phyloP scores from a whole-genome alignment of 2,329 filamentous ascomycete species.

The Periglandula ipomoeae region DNA sequence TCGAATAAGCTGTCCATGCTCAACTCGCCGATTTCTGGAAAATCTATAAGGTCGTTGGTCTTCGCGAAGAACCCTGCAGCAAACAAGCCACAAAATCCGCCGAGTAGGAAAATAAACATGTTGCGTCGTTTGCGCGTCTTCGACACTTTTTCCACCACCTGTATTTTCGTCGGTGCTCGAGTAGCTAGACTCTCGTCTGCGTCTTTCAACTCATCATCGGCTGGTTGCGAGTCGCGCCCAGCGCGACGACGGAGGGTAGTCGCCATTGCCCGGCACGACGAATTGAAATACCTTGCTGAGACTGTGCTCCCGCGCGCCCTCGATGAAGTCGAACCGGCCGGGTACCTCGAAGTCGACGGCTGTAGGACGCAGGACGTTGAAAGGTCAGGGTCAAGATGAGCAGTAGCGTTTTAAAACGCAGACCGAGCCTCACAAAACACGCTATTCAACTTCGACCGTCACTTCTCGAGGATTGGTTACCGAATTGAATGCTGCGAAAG shows the following conservation, averaged over 20 bases:
- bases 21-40: conserved; percentile 60
- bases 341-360: neutral
- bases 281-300: neutral
- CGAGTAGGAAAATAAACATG: conserved; percentile 77
- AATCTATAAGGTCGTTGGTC: conserved; percentile 79
- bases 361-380: too few species aligned
- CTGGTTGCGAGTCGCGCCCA: conserved; percentile 13
- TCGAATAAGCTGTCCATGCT: conserved; percentile 83
- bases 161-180: conserved; percentile 25
- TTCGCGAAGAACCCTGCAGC: conserved; percentile 83
- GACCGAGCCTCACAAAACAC: neutral
- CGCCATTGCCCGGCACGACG: conserved; percentile 11
- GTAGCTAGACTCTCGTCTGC: conserved; percentile 20
- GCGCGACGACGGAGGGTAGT: conserved; percentile 25
- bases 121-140: conserved; percentile 63
- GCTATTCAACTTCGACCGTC: neutral
- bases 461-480: neutral
- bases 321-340: neutral
- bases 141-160: conserved; percentile 33
- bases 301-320: neutral
- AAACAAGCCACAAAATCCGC: conserved; percentile 84
- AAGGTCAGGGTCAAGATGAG: neutral
- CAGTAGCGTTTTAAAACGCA: neutral
- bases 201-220: conserved; percentile 14
- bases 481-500: neutral